A percentile compares a stretch with the other conserved stretches of the same genome.
Evolutionary conservation across 306 rosid genomes (phyloP).

Genomic region (Castanea sativa): DNA sequence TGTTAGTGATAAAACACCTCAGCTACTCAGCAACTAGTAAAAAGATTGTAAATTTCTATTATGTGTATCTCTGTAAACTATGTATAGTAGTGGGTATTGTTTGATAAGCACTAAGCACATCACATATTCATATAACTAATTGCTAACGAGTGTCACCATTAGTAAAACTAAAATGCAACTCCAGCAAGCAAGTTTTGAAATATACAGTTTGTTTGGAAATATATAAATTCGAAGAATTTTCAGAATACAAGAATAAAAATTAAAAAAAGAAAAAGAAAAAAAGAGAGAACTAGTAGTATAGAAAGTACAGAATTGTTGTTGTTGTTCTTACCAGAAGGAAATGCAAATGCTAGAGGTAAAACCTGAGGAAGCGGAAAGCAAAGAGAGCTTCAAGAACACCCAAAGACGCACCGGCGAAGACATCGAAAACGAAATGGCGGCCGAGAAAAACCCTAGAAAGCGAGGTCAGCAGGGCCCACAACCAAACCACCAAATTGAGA

Average conservation of each 20-base stretch:
- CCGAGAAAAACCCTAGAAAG: constrained; percentile 47
- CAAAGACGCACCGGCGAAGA: constrained; percentile 35
- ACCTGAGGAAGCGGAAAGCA: constrained; percentile 34
- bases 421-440: constrained; percentile 42
- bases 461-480: constrained; percentile 35
- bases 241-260: background rate
- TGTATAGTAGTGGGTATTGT: too few relatives aligned
- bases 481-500: constrained; percentile 27
- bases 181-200: too few relatives aligned
- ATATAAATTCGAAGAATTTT: background rate
- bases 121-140: too few relatives aligned
- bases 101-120: too few relatives aligned
- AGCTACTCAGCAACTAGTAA: too few relatives aligned
- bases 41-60: too few relatives aligned
- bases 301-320: background rate
- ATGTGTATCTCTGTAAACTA: too few relatives aligned
- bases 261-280: background rate
- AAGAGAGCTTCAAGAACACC: constrained; percentile 39
- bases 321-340: constrained; percentile 7
- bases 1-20: too few relatives aligned
- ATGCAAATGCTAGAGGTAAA: constrained; percentile 5
- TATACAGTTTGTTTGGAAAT: too few relatives aligned
- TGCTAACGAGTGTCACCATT: too few relatives aligned
- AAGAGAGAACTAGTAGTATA: too few relatives aligned
- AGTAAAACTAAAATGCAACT: too few relatives aligned